A percentile compares a stretch with the other conserved stretches of the same genome.
phyloP scores from a whole-genome alignment of 2,329 filamentous ascomycete genomes.

The Fusarium fracticaudum region DNA sequence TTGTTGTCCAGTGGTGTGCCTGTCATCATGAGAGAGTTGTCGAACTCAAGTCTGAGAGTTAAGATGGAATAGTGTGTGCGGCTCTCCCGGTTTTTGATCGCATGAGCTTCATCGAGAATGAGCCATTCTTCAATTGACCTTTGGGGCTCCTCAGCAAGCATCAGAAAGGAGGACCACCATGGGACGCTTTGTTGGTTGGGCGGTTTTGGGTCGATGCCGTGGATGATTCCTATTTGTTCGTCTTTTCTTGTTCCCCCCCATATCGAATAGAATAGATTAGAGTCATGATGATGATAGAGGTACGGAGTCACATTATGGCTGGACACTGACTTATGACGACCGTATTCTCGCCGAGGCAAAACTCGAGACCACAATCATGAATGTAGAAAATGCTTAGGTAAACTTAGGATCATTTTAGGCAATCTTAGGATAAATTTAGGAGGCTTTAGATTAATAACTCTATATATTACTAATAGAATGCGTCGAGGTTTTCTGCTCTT shows the following conservation, averaged over 20 bases:
- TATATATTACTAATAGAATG: no score
- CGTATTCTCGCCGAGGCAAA: background rate
- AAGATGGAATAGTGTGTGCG: background rate
- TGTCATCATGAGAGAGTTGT: background rate
- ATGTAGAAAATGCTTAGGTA: background rate
- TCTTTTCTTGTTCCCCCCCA: no score
- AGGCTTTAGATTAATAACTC: background rate
- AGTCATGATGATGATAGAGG: no score
- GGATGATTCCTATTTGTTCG: no score
- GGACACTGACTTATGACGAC: no score
- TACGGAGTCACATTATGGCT: no score
- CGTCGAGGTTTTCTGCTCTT: no score
- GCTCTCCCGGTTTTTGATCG: background rate
- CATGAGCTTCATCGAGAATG: background rate
- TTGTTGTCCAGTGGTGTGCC: background rate
- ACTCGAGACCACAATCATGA: background rate
- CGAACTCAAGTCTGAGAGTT: rapidly evolving
- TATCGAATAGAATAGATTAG: no score
- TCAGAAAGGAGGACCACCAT: background rate
- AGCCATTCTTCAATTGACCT: background rate
- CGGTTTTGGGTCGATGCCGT: no score
- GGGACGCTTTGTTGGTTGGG: background rate
- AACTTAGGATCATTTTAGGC: background rate
- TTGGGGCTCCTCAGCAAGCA: background rate
- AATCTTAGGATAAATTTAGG: no score